Evolutionary conservation across 2,329 filamentous ascomycete genomes (phyloP).

Genomic region (Aspergillus sergii): DNA sequence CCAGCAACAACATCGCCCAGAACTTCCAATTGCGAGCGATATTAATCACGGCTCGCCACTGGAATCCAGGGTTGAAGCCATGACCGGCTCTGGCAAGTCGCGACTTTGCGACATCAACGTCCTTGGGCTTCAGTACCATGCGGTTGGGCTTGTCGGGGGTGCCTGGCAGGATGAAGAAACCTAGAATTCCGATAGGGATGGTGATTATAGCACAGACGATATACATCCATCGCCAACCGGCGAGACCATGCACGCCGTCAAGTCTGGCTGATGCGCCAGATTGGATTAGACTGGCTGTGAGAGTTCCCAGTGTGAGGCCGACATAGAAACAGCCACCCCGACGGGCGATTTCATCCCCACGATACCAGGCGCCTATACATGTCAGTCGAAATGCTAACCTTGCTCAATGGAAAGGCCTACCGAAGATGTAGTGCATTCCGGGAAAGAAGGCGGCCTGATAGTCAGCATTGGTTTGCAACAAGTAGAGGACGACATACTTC

Average conservation of each 20-base stretch:
- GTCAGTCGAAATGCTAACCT: no score
- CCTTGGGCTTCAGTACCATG: slow-evolving; percentile 49
- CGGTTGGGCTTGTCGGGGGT: slow-evolving; percentile 55
- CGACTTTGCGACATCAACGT: slow-evolving; percentile 49
- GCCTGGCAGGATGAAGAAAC: slow-evolving; percentile 56
- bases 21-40: no score
- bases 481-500: slow-evolving; percentile 31
- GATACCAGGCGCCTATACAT: slow-evolving; percentile 49
- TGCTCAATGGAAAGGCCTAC: slow-evolving; percentile 15
- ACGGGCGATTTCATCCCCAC: slow-evolving; percentile 50
- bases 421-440: slow-evolving; percentile 40
- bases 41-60: no score
- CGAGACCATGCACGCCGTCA: slow-evolving; percentile 49
- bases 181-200: slow-evolving; percentile 55
- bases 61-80: no score
- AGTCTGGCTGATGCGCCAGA: slow-evolving; percentile 45
- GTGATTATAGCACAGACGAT: slow-evolving; percentile 59
- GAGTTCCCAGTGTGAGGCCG: slow-evolving; percentile 53
- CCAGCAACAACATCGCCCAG: slow-evolving; percentile 41
- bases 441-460: slow-evolving; percentile 40
- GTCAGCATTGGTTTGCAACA: no score
- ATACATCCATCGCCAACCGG: slow-evolving; percentile 61
- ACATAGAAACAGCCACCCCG: slow-evolving; percentile 57
- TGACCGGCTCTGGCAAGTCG: slow-evolving; percentile 38
- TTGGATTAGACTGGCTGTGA: slow-evolving; percentile 57